These are phyloP conservation scores for Blumeria graminis DNA, from an alignment of 2,329 filamentous ascomycete species.

Conservation along the genomic window DNA sequence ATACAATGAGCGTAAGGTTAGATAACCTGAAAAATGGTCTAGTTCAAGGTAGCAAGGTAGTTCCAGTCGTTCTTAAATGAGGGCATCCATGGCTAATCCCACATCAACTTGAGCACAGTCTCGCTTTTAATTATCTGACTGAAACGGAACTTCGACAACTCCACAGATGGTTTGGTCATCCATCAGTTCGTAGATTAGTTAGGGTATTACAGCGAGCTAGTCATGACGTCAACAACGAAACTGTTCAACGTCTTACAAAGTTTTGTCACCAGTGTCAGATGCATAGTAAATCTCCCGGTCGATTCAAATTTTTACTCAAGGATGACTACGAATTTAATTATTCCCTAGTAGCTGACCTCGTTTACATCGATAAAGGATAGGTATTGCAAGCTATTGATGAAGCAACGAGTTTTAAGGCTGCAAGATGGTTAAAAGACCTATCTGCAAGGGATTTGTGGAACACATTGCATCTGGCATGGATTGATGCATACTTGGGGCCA, in stretches of 20 bases:
- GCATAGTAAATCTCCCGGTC: not conserved
- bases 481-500: slow-evolving; percentile 2
- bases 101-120: not conserved
- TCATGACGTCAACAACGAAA: not conserved
- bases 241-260: not conserved
- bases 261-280: not conserved
- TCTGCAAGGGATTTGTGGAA: not conserved
- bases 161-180: not conserved
- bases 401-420: not conserved
- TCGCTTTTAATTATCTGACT: not conserved
- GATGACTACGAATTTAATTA: slow-evolving; percentile 2
- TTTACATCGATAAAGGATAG: slow-evolving; percentile 1
- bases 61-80: not conserved
- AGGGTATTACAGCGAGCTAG: not conserved
- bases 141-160: not conserved
- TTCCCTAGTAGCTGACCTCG: not conserved
- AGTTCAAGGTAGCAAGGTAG: not conserved
- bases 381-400: slow-evolving; percentile 2
- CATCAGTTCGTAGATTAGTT: not conserved
- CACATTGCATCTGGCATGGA: not conserved
- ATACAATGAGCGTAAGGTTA: not conserved
- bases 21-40: slow-evolving; percentile 1
- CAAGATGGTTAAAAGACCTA: not conserved
- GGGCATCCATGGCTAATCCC: not conserved
- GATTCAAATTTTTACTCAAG: slow-evolving; percentile 1